Conservation (phyloP, 169 alveolate species). For the Eimeria sp. region DNA sequence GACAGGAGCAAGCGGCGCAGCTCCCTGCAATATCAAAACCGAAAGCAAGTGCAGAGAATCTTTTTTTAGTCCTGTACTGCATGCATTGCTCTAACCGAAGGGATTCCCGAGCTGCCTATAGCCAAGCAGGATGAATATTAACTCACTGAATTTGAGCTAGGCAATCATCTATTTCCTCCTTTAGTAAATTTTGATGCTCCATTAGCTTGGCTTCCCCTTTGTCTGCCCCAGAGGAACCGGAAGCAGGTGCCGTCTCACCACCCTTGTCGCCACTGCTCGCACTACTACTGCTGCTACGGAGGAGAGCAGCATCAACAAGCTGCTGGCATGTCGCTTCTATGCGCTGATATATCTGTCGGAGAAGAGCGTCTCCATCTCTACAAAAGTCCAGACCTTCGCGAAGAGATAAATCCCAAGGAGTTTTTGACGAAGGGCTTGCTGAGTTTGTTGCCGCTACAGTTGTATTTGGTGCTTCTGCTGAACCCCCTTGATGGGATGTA, state of each 20-base stretch:
- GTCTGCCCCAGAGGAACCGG: neutral
- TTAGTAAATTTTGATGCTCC: conserved; percentile 16
- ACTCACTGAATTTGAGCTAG: conserved; percentile 2
- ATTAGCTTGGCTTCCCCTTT: neutral
- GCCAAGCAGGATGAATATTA: neutral
- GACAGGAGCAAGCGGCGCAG: conserved; percentile 8
- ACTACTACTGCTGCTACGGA: neutral
- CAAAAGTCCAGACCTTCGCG: conserved; percentile 36
- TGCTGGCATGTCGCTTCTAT: conserved; percentile 18
- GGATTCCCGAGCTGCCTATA: neutral
- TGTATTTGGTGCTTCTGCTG: neutral
- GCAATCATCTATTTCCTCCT: conserved; percentile 37
- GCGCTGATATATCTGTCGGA: conserved; percentile 10
- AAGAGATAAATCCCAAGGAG: conserved; percentile 23
- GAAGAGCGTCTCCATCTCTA: conserved; percentile 38
- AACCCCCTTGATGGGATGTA: neutral
- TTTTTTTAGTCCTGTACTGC: too few species aligned
- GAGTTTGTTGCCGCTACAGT: neutral
- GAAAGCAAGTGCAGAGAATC: neutral
- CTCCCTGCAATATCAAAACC: conserved; percentile 20
- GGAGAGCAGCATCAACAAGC: conserved; percentile 17
- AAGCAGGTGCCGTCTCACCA: neutral
- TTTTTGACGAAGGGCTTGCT: neutral
- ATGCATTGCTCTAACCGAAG: neutral
- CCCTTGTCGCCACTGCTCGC: neutral